Conservation (phyloP, 768 basidiomycete genomes). For the Russula virescens region DNA sequence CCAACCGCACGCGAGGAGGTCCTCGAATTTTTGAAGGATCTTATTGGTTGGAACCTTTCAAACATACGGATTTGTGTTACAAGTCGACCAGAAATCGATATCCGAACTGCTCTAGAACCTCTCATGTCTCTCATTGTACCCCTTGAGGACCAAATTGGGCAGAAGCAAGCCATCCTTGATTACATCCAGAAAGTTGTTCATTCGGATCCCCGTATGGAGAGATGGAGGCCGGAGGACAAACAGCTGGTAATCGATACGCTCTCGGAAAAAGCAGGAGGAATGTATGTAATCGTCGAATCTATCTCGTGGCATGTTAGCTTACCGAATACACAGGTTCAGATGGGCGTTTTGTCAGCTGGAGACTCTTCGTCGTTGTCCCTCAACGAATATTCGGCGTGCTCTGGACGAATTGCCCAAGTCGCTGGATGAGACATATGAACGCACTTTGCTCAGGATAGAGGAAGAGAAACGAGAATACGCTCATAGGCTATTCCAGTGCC, state of each 20-base stretch:
- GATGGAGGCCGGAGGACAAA: neutral
- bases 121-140: neutral
- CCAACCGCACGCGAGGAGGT: neutral
- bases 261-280: neutral
- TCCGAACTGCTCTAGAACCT: neutral
- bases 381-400: too few relatives aligned
- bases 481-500: too few relatives aligned
- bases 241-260: neutral
- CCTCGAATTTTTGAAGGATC: neutral
- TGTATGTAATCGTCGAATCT: neutral
- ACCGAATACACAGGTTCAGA: neutral
- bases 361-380: too few relatives aligned
- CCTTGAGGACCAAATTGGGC: neutral
- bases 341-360: too few relatives aligned
- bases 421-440: too few relatives aligned
- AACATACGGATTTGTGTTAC: slow-evolving; percentile 4
- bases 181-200: neutral
- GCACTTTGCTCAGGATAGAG: too few relatives aligned
- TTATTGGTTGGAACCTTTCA: neutral
- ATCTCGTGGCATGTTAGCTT: neutral
- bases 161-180: neutral
- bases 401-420: too few relatives aligned
- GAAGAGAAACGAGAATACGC: too few relatives aligned
- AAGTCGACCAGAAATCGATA: slow-evolving; percentile 2
- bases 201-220: neutral